Conservation (phyloP, 768 basidiomycete species). For the Tephrocybe sp. region DNA sequence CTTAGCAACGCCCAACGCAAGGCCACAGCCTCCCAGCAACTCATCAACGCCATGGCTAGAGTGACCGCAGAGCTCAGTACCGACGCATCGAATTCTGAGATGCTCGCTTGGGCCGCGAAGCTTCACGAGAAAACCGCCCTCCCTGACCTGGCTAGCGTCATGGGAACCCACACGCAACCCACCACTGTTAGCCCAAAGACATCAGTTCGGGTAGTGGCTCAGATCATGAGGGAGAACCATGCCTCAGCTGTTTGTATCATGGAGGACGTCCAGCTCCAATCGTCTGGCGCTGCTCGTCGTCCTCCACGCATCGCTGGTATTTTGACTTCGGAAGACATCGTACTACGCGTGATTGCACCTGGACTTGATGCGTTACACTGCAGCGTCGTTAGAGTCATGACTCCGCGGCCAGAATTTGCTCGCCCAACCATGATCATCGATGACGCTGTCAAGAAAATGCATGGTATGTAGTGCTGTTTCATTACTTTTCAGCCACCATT, state of each 20-base stretch:
- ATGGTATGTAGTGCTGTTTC: neutral
- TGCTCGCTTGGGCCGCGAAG: conserved; percentile 3
- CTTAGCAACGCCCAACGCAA: neutral
- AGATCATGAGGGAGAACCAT: conserved; percentile 5
- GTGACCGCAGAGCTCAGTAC: neutral
- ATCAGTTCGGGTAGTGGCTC: conserved; percentile 1
- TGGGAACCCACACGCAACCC: neutral
- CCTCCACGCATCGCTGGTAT: neutral
- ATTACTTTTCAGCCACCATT: neutral
- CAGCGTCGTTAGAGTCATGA: conserved; percentile 4
- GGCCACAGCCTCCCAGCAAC: neutral
- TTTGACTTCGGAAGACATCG: conserved; percentile 2
- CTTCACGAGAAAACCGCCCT: conserved; percentile 5
- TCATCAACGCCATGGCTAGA: conserved; percentile 2
- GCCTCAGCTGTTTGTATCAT: conserved; percentile 6
- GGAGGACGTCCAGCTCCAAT: neutral
- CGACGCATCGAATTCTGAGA: neutral
- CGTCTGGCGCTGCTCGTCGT: neutral
- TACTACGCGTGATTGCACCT: neutral
- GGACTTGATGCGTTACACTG: neutral
- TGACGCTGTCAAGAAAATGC: neutral
- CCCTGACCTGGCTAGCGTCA: neutral
- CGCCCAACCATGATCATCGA: neutral
- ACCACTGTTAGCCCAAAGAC: neutral
- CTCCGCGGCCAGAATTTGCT: neutral